phyloP scores from a whole-genome alignment of 2,329 filamentous ascomycete species.

The Massarina eburnea region DNA sequence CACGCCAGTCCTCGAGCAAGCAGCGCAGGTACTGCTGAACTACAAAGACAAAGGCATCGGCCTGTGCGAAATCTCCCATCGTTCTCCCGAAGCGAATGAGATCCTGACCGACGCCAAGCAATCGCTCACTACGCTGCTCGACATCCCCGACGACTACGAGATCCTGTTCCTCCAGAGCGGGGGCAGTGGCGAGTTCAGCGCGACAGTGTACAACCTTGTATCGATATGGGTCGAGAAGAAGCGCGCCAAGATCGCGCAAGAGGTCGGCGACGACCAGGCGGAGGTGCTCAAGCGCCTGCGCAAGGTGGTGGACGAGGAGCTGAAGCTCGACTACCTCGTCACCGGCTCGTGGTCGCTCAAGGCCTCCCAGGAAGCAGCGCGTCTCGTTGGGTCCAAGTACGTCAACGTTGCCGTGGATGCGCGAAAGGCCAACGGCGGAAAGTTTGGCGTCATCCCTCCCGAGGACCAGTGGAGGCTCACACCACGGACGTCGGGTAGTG shows the following conservation, averaged over 20 bases:
- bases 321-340: conserved; percentile 86
- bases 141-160: conserved; percentile 85
- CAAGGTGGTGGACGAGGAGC: conserved; percentile 66
- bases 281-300: conserved; percentile 62
- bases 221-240: conserved; percentile 77
- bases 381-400: conserved; percentile 74
- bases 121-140: conserved; percentile 71
- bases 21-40: conserved; percentile 76
- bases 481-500: conserved; percentile 57
- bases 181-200: conserved; percentile 82
- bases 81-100: conserved; percentile 73
- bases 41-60: conserved; percentile 80
- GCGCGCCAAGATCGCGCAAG: conserved; percentile 60
- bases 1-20: conserved; percentile 75
- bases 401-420: conserved; percentile 79
- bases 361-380: conserved; percentile 77
- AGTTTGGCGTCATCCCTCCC: conserved; percentile 81
- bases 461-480: conserved; percentile 75
- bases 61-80: conserved; percentile 87
- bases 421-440: conserved; percentile 66
- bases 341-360: conserved; percentile 92
- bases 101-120: conserved; percentile 80
- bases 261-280: conserved; percentile 57
- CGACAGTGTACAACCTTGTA: conserved; percentile 81
- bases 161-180: conserved; percentile 86